Evolutionary conservation across 345 rosid genomes (phyloP), one percentile per base, ranked within the genome.

Genomic region (Lepidium didymum): DNA sequence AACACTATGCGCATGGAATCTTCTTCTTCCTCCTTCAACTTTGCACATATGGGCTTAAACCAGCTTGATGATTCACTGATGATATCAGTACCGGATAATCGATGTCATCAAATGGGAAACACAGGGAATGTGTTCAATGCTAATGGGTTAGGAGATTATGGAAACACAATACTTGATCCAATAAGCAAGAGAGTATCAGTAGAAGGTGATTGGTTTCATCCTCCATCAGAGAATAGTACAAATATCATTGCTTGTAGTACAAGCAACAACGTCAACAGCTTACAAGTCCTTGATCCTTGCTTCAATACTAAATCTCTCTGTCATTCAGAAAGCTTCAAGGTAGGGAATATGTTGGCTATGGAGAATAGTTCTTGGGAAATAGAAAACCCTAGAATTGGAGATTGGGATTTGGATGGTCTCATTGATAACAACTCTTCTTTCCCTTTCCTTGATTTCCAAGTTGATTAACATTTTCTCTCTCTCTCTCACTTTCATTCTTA

Each of bases 401-500:
- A 89, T 62, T 92, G 98, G 96, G 98, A 86, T 74, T 80, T 89
- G 13, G 96, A 92, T 68, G 88, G 86, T 69, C 82, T 92, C 58
- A 84, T 90, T 74, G 87, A 83, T 58, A 84, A 87, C 47, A 76
- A 81, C 50, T 79, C 89, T 35, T 81, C 91, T 68, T 86, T 86
- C 52, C 93, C 96, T 59, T 85, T 82, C 64, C 92, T 85, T 81
- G 95, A 92, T 81, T 90, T 86, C 85, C 90, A 90, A 73, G 73
- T 80, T 71, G 85, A 80, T 59, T 87, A 66, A 77, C 67, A 42
- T 51, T n/a, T 5, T 6, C 19, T 38, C 33, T 55, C 16, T 55
- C 16, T 19, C 21, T 29, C 59, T 25, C 61, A 50, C 47, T 56
- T 52, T 53, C 23, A 4, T 33, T 75, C 49, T 56, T 29, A 29